phyloP scores from a whole-genome alignment of 2,329 filamentous ascomycete genomes.

The Penicillium sp. region DNA sequence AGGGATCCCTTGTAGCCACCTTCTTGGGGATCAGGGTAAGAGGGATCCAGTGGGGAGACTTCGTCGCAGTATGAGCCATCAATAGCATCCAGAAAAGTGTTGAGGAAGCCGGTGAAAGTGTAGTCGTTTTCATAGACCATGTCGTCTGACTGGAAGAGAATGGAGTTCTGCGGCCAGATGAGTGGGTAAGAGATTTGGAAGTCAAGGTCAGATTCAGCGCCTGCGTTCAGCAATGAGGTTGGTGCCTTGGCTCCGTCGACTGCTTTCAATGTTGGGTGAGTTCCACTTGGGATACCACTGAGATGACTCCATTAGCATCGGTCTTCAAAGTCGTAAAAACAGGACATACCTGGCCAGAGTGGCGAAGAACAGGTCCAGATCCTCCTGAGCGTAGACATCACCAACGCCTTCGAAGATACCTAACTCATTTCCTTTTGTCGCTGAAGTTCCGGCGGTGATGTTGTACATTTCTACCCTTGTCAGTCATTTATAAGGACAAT shows the following conservation, averaged over 20 bases:
- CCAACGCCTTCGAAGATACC: conserved; percentile 48
- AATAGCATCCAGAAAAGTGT: conserved; percentile 51
- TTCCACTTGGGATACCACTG: conserved; percentile 39
- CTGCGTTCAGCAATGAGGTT: conserved; percentile 27
- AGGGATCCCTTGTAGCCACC: conserved; percentile 44
- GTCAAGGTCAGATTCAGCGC: conserved; percentile 46
- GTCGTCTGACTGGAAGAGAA: conserved; percentile 52
- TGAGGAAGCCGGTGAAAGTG: conserved; percentile 41
- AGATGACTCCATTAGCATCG: not conserved
- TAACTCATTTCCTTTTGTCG: conserved; percentile 45
- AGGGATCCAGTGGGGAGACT: conserved; percentile 42
- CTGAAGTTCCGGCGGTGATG: conserved; percentile 39
- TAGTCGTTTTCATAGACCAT: conserved; percentile 40
- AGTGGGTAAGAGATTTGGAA: conserved; percentile 49
- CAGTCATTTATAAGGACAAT: not conserved
- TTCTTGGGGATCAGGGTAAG: conserved; percentile 40
- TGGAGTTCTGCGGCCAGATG: conserved; percentile 50
- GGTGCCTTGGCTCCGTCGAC: conserved; percentile 44
- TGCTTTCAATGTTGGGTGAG: conserved; percentile 38
- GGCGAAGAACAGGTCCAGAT: conserved; percentile 45
- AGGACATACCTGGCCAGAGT: conserved; percentile 30
- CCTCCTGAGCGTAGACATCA: conserved; percentile 48
- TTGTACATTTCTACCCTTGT: conserved; percentile 38
- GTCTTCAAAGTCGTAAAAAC: too few relatives aligned
- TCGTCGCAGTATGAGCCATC: conserved; percentile 52